A percentile compares a stretch with the other conserved stretches of the same genome.
phyloP scores from a whole-genome alignment of 495 filamentous ascomycete genomes.

The Geoglossum glabrum region DNA sequence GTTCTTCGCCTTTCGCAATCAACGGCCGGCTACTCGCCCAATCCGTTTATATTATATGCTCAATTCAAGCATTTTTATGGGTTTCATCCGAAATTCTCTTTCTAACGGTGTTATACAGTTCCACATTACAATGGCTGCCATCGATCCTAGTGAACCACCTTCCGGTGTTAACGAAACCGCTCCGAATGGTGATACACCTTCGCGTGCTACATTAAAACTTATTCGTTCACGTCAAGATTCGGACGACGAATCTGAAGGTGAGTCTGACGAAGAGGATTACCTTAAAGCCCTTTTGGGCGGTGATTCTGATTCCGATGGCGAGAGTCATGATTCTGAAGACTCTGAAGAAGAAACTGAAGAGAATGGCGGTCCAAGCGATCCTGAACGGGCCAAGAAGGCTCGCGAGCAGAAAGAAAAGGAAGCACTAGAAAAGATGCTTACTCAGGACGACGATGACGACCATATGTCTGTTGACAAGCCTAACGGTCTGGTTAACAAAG shows the following conservation, averaged over 20 bases:
- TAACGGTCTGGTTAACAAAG: conserved; percentile 44
- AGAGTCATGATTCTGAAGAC: conserved; percentile 36
- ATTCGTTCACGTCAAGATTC: conserved; percentile 41
- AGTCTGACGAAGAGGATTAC: conserved; percentile 41
- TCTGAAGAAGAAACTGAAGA: conserved; percentile 40
- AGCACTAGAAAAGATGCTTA: conserved; percentile 19
- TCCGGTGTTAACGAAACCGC: conserved; percentile 34
- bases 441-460: conserved; percentile 12
- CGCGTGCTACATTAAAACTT: conserved; percentile 76
- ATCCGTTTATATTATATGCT: background rate
- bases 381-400: conserved; percentile 68
- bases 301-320: conserved; percentile 30
- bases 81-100: conserved; percentile 3
- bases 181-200: conserved; percentile 34
- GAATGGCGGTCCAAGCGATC: conserved; percentile 80
- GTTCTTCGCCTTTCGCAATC: conserved; percentile 19
- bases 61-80: background rate
- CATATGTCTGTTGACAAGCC: conserved; percentile 42
- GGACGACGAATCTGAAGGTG: conserved; percentile 33
- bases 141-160: conserved; percentile 67
- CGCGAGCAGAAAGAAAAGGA: conserved; percentile 41
- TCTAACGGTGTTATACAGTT: conserved; percentile 33
- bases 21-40: background rate
- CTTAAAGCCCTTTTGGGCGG: conserved; percentile 28
- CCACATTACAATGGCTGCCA: conserved; percentile 93